phyloP scores from a whole-genome alignment of 768 basidiomycete species.

The Lepiota brunneoincarnata region DNA sequence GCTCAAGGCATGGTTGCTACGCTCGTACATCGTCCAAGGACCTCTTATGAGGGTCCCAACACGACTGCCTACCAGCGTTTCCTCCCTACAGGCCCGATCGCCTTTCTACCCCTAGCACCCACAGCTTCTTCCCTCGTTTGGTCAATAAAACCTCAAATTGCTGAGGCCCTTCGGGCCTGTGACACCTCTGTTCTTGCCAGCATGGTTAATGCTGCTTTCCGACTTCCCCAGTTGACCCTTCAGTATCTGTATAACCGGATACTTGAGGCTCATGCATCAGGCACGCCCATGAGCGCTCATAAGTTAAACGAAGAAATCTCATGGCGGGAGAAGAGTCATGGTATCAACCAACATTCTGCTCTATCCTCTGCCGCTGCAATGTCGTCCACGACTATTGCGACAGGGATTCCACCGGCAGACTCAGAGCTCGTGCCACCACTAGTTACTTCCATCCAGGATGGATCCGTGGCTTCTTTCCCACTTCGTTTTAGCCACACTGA shows the following conservation, averaged over 20 bases:
- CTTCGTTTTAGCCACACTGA: conserved; percentile 85
- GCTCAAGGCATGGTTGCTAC: conserved; percentile 91
- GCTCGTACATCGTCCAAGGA: conserved; percentile 67
- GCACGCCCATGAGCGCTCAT: conserved; percentile 42
- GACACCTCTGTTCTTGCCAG: conserved; percentile 59
- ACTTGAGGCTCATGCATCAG: conserved; percentile 46
- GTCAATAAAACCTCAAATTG: conserved; percentile 81
- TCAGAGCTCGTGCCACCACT: conserved; percentile 71
- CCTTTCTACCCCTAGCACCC: conserved; percentile 85
- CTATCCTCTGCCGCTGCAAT: conserved; percentile 43
- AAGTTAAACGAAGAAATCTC: conserved; percentile 60
- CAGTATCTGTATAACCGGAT: conserved; percentile 63
- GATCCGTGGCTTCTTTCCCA: conserved; percentile 87
- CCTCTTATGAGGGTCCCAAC: conserved; percentile 60
- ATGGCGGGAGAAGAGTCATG: conserved; percentile 74
- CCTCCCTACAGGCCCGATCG: conserved; percentile 92
- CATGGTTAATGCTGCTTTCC: conserved; percentile 92
- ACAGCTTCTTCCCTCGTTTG: conserved; percentile 88
- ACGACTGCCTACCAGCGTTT: conserved; percentile 92
- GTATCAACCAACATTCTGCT: conserved; percentile 59
- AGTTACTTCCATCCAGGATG: conserved; percentile 65
- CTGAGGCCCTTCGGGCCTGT: conserved; percentile 64
- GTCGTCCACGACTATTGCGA: conserved; percentile 20
- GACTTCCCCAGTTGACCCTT: conserved; percentile 73
- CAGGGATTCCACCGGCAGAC: conserved; percentile 60